Conservation (phyloP, 2,329 filamentous ascomycete genomes). For the Cladosporium sp. region DNA sequence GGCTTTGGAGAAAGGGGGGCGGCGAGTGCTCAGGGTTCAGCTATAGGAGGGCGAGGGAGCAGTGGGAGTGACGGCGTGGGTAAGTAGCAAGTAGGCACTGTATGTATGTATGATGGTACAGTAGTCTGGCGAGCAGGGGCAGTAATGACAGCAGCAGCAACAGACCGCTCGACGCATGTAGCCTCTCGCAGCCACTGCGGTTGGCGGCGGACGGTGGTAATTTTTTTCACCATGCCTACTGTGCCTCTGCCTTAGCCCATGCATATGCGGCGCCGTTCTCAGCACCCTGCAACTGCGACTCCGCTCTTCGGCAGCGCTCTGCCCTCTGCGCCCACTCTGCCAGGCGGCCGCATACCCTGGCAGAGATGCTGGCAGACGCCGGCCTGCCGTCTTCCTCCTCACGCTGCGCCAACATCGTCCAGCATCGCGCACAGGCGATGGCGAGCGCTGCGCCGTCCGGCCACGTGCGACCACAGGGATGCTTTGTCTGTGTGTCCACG, state of each 20-base stretch:
- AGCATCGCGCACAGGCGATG: slow-evolving; percentile 5
- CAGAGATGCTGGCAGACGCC: background rate
- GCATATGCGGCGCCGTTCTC: slow-evolving; percentile 11
- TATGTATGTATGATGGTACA: background rate
- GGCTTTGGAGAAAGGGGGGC: slow-evolving; percentile 7
- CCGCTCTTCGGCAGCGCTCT: slow-evolving; percentile 9
- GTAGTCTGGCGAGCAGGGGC: background rate
- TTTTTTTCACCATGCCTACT: slow-evolving; percentile 3
- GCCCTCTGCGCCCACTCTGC: background rate
- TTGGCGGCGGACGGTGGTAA: slow-evolving; percentile 1
- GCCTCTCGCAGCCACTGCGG: background rate
- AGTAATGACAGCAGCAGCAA: background rate
- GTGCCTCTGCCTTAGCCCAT: background rate
- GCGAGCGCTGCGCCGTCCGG: background rate
- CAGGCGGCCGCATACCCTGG: slow-evolving; percentile 1
- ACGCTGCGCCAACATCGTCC: background rate
- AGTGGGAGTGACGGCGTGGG: background rate
- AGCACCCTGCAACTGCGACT: slow-evolving; percentile 1
- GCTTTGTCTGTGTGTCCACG: slow-evolving; percentile 1
- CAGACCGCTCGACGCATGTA: too few relatives aligned
- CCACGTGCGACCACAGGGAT: slow-evolving; percentile 12
- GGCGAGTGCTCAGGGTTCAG: slow-evolving; percentile 9
- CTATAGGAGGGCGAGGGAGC: background rate
- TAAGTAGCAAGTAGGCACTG: background rate
- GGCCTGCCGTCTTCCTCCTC: background rate